Percentiles rank a stretch among this genome's conserved stretches.
These are phyloP conservation scores for Candida pseudofarinosa DNA, from an alignment of 805 yeast species.

Conservation along the genomic window DNA sequence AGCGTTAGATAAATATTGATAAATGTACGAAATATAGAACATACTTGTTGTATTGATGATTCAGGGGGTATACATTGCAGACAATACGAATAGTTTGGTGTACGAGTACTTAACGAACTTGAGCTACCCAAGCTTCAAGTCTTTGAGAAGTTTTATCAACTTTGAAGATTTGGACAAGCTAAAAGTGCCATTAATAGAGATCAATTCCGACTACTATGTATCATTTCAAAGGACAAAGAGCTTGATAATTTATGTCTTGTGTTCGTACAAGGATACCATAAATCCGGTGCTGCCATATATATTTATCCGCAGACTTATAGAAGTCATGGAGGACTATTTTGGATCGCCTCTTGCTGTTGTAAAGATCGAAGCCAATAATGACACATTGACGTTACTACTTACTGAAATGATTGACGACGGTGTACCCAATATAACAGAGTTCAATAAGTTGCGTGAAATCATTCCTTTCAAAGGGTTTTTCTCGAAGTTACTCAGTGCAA, in stretches of 20 bases:
- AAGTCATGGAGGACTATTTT: slow-evolving; percentile 55
- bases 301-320: slow-evolving; percentile 48
- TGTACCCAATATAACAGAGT: slow-evolving; percentile 66
- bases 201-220: slow-evolving; percentile 27
- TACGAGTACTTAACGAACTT: slow-evolving; percentile 32
- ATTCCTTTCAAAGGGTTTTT: slow-evolving; percentile 63
- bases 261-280: slow-evolving; percentile 10
- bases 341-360: slow-evolving; percentile 49
- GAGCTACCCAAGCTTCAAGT: slow-evolving; percentile 28
- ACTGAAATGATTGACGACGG: slow-evolving; percentile 80
- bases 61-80: slow-evolving; percentile 42
- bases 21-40: neutral
- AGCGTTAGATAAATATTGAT: neutral
- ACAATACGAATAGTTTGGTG: slow-evolving; percentile 27
- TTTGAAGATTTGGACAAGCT: slow-evolving; percentile 4
- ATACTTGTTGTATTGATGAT: slow-evolving; percentile 22
- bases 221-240: slow-evolving; percentile 19
- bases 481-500: slow-evolving; percentile 45
- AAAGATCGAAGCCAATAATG: slow-evolving; percentile 65
- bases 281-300: slow-evolving; percentile 56
- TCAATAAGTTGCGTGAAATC: slow-evolving; percentile 62
- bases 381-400: slow-evolving; percentile 64
- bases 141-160: slow-evolving; percentile 17
- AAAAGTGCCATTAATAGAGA: slow-evolving; percentile 16
- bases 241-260: slow-evolving; percentile 26